Base-by-base conservation (phyloP, 352 stramenopile genomes). In the Globisporangium lucens region DNA sequence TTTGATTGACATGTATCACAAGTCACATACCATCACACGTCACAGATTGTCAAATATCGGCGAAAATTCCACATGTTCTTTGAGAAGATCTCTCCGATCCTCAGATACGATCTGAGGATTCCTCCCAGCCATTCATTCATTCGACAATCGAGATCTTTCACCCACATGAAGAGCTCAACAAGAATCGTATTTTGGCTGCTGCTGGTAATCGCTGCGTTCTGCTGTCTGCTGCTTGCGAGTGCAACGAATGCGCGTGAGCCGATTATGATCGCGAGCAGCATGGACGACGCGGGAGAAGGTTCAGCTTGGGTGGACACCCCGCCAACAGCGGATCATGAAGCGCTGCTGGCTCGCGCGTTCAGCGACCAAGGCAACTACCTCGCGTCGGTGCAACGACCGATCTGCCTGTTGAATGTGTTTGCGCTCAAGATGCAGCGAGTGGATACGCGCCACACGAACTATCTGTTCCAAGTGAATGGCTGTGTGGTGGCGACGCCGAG, bases 1-100 rank as follows among this genome's bases (percentile, higher is more conserved):
- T 70, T 70, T 29, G 65, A 70, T 20, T 70, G 51, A 61, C 36
- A 53, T 20, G 15, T 56, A 4, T n/a, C 38, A 64, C 24, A 22
- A 64, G 43, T 51, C 43, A 27, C 24, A 64, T 24, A 20, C 27
- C 10, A 22, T 56, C 20, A 10, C 22, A 30, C 15, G 7, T 10
- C 51, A 55, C 47, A 52, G 17, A 52, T 38, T 38, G 33, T 9
- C 30, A 35, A 38, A 4, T 20, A 12, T 46, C 38, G 38, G 38
- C 38, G 38, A 46, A 46, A 20, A 46, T 46, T 5, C 43, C 5
- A 1, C 5, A n/a, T 51, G 9, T 51, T 51, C 43, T 51, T 51
- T 12, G 43, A 51, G 17, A 10, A 51, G 5, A 9, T 33, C 5
- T 3, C 30, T 6, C 6, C 24, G 24, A 24, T 24, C 24, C 24